Evolutionary conservation across 306 rosid genomes (phyloP).

Genomic region (Lotus japonicus): DNA sequence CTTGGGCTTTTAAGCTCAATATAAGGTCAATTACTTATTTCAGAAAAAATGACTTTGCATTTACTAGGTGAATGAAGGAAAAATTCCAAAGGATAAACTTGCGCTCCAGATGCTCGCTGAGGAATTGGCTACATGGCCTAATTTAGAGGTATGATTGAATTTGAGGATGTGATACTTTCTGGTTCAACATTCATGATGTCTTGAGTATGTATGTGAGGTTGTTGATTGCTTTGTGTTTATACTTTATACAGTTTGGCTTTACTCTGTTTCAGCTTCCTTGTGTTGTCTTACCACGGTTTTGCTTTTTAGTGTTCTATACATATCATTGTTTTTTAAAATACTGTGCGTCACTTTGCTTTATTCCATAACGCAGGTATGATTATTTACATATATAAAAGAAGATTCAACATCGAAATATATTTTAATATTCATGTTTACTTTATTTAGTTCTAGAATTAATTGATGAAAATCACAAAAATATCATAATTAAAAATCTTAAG

Average conservation of each 20-base stretch:
- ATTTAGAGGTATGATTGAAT: slow-evolving; percentile 65
- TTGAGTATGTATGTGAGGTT: background rate
- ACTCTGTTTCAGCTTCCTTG: background rate
- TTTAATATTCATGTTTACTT: too few species aligned
- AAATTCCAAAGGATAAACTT: slow-evolving; percentile 54
- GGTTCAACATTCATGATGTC: background rate
- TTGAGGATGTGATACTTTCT: background rate
- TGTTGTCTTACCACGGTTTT: background rate
- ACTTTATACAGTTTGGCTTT: background rate
- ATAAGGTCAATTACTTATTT: background rate
- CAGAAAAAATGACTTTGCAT: background rate
- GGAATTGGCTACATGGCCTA: slow-evolving; percentile 89
- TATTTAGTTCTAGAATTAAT: too few species aligned
- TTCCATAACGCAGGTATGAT: too few species aligned
- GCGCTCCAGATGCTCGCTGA: slow-evolving; percentile 79
- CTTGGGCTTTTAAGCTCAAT: background rate
- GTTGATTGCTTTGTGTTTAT: background rate
- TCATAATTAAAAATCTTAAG: too few species aligned
- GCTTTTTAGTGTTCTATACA: too few species aligned
- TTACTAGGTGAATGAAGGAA: slow-evolving; percentile 78
- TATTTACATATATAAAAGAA: too few species aligned
- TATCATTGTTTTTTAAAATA: too few species aligned
- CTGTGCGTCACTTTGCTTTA: too few species aligned
- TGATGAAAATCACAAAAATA: too few species aligned
- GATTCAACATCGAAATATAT: too few species aligned